phyloP scores from a whole-genome alignment of 371 early-diverging fungal genomes.

The Mucor racemosus region DNA sequence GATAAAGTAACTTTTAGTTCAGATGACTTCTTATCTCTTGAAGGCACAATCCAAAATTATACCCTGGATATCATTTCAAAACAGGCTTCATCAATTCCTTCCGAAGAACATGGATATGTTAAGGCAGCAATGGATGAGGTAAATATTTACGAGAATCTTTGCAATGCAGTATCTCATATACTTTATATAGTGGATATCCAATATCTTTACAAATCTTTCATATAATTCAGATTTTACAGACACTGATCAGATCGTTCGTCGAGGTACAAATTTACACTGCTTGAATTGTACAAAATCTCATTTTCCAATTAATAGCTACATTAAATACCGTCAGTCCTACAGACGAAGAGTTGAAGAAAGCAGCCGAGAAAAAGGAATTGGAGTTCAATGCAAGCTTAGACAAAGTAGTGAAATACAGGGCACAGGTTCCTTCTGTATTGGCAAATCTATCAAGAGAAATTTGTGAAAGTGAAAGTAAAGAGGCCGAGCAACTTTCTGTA shows the following conservation, averaged over 20 bases:
- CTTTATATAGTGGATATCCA: background rate
- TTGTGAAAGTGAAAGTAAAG: background rate
- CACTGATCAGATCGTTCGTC: background rate
- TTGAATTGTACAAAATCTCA: too few relatives aligned
- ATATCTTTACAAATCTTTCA: background rate
- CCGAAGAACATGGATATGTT: background rate
- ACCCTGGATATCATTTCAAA: background rate
- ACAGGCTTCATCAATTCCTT: background rate
- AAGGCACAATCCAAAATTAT: background rate
- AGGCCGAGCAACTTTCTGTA: background rate
- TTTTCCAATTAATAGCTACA: background rate
- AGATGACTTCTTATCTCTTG: background rate
- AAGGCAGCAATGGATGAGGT: background rate
- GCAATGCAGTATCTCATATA: too few relatives aligned
- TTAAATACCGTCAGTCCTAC: background rate
- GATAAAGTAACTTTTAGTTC: background rate
- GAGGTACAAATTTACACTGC: background rate
- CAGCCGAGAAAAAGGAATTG: background rate
- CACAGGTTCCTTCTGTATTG: background rate
- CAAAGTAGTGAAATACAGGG: constrained; percentile 2
- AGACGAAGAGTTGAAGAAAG: constrained; percentile 2
- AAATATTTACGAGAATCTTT: too few relatives aligned
- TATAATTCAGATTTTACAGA: background rate
- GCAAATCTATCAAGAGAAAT: background rate
- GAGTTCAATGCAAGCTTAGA: background rate